phyloP scores from a whole-genome alignment of 441 rosid species.

The Euphorbia celastroides region DNA sequence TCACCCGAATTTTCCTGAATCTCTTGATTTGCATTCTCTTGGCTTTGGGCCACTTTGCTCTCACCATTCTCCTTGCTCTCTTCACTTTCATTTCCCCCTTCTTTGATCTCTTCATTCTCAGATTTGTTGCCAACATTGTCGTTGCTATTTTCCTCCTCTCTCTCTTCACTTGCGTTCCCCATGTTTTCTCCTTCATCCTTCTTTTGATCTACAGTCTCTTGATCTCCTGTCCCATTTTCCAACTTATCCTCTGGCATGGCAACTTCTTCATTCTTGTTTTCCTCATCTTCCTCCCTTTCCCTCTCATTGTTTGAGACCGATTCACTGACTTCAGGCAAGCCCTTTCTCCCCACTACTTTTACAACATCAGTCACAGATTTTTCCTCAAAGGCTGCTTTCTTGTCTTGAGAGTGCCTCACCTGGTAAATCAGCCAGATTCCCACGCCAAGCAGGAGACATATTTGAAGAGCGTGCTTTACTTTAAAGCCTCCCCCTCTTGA shows the following conservation, averaged over 20 bases:
- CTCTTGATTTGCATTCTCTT: too few relatives aligned
- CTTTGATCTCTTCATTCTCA: conserved; percentile 18
- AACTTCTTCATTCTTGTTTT: conserved; percentile 32
- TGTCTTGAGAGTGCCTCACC: conserved; percentile 72
- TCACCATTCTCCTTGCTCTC: conserved; percentile 15
- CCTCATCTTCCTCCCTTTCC: conserved; percentile 29
- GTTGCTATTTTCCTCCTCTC: conserved; percentile 21
- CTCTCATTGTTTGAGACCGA: conserved; percentile 23
- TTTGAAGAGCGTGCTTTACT: conserved; percentile 68
- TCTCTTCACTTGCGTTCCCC: conserved; percentile 21
- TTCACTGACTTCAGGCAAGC: conserved; percentile 39
- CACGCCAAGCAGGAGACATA: conserved; percentile 61
- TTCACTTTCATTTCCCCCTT: too few relatives aligned
- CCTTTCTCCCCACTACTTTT: conserved; percentile 50
- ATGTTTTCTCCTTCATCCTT: conserved; percentile 21
- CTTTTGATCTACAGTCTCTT: conserved; percentile 20
- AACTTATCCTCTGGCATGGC: conserved; percentile 13
- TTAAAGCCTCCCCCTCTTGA: conserved; percentile 66
- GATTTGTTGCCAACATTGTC: conserved; percentile 3
- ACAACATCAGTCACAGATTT: conserved; percentile 26
- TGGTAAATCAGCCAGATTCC: conserved; percentile 87
- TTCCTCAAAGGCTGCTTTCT: conserved; percentile 45
- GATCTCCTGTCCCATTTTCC: conserved; percentile 21
- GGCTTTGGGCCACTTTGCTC: conserved; percentile 21
- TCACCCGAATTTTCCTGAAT: conserved; percentile 1